Evolutionary conservation across 345 rosid genomes (phyloP).

Genomic region (Hibiscus mutabilis): DNA sequence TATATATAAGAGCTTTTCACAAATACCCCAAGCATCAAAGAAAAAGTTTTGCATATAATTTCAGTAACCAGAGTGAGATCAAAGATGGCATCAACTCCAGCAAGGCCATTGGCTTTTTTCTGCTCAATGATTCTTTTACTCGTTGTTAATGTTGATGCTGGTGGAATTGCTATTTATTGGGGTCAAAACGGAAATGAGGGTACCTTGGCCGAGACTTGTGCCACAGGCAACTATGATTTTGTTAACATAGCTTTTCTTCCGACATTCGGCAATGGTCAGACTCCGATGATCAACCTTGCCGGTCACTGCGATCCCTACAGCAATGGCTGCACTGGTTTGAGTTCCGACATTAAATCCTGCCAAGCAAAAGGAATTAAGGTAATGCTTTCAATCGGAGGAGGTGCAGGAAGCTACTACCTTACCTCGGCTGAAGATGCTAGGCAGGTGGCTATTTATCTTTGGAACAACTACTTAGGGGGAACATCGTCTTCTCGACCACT

Average conservation of each 20-base stretch:
- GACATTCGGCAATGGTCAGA: not conserved
- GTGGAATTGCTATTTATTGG: not conserved
- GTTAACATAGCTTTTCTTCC: not conserved
- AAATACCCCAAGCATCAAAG: not conserved
- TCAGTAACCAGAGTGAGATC: not conserved
- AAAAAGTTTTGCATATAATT: not conserved
- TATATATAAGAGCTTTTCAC: not conserved
- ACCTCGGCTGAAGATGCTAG: not conserved
- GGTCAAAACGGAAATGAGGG: not conserved
- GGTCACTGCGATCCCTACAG: not conserved
- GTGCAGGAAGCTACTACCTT: not conserved
- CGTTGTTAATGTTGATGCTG: not conserved
- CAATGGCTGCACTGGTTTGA: not conserved
- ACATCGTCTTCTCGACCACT: slow-evolving; percentile 2
- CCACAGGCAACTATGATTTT: not conserved
- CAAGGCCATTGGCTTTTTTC: not conserved
- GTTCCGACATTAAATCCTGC: not conserved
- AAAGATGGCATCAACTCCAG: not conserved
- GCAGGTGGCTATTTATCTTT: not conserved
- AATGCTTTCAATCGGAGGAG: not conserved
- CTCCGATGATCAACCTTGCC: not conserved
- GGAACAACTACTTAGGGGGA: not conserved
- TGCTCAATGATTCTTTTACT: slow-evolving; percentile 16
- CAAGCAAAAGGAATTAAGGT: not conserved
- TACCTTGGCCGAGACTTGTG: not conserved